Conservation (phyloP, 371 early-diverging fungal genomes). For the Massospora cicadina region DNA sequence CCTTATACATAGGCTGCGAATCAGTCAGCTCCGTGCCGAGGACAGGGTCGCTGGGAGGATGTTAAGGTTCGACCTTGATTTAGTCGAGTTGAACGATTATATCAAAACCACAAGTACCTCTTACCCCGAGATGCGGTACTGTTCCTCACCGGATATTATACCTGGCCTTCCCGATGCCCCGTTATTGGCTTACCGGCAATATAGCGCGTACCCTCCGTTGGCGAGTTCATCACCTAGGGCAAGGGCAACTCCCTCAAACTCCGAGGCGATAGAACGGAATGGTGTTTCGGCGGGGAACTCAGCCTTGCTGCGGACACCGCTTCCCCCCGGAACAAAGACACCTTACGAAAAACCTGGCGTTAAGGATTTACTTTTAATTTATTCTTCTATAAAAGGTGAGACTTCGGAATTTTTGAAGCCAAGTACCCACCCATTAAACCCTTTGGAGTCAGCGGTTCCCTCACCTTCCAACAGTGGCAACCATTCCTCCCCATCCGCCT, state of each 20-base stretch:
- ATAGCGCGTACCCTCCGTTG: neutral
- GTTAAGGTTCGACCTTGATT: constrained; percentile 41
- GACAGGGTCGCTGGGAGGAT: constrained; percentile 52
- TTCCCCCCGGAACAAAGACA: neutral
- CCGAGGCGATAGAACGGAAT: neutral
- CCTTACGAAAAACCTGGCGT: too few relatives aligned
- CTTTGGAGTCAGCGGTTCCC: neutral
- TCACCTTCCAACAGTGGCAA: neutral
- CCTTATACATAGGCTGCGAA: constrained; percentile 55
- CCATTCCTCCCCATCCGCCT: neutral
- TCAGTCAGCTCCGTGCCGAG: constrained; percentile 48
- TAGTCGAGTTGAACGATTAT: constrained; percentile 50
- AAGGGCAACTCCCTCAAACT: neutral
- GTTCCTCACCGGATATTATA: constrained; percentile 36
- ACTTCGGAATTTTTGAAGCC: neutral
- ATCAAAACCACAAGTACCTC: constrained; percentile 48
- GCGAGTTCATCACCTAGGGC: neutral
- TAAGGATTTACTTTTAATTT: too few relatives aligned
- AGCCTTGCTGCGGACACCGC: neutral
- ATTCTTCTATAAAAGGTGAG: too few relatives aligned
- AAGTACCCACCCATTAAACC: neutral
- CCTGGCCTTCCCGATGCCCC: constrained; percentile 5
- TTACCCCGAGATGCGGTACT: constrained; percentile 50
- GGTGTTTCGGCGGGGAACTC: neutral
- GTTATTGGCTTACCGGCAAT: neutral